Evolutionary conservation across 441 rosid species (phyloP), one percentile per base, ranked within the genome.

Genomic region (Dalechampia spathulata): DNA sequence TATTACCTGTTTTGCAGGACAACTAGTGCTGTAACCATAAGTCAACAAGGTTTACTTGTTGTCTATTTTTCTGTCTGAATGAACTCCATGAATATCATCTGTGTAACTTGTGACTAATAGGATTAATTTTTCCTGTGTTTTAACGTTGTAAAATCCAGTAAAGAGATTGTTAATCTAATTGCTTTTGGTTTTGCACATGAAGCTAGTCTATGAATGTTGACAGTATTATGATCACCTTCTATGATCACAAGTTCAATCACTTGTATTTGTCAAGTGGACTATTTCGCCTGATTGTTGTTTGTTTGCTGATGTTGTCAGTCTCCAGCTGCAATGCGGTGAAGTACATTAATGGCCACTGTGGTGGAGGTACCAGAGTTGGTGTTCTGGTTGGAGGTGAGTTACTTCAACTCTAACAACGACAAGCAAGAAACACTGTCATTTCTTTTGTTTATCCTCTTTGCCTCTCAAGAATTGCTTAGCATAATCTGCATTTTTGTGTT

Each of bases 311-410:
- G 25, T 63, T 41, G 21, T 21, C 78, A 79, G 82, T 25, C 58
- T 47, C 78, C 1, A 26, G 44, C 15, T 85, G 90, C 81, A 65
- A 37, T 55, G 50, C 75, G 38, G 53, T 71, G 9, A 73, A 39
- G 59, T 77, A 70, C 77, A 22, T 77, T 27, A 58, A 72, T 38
- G 87, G 79, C 39, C 15, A 51, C 12, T 80, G 90, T 47, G 71
- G 82, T 37, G 75, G 80, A 62, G 65, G 57, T n/a, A 51, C 75
- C 0, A 79, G 68, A 70, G 52, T 77, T 2, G 81, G 65, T 41
- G 65, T 71, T 68, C 81, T 85, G 26, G 61, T 83, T 58, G 94
- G 81, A 79, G 94, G 92, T 85, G 71, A 64, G n/a, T 36, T 52
- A 37, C 57, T 46, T 34, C 32, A 47, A 27, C 56, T 21, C 13